phyloP scores from a whole-genome alignment of 495 filamentous ascomycete genomes.

The Aspergillus haitiensis region DNA sequence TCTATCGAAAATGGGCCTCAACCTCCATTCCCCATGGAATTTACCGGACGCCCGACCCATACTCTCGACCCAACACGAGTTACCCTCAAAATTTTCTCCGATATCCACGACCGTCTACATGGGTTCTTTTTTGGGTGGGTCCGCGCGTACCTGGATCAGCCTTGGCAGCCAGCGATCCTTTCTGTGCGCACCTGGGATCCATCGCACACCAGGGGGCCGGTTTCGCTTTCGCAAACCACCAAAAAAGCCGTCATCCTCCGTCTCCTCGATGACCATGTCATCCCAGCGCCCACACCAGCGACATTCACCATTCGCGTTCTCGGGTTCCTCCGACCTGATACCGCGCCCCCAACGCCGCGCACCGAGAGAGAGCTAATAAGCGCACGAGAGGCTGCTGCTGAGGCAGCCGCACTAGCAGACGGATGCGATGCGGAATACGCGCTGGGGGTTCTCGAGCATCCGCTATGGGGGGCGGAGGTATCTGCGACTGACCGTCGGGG shows the following conservation, averaged over 20 bases:
- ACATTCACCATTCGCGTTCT: conserved; percentile 55
- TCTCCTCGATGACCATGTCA: conserved; percentile 40
- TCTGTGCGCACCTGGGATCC: conserved; percentile 43
- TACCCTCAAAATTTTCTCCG: conserved; percentile 44
- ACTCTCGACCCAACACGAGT: conserved; percentile 18
- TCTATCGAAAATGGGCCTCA: conserved; percentile 51
- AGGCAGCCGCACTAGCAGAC: conserved; percentile 44
- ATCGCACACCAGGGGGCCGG: conserved; percentile 29
- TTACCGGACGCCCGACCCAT: conserved; percentile 44
- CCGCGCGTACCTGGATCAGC: conserved; percentile 29
- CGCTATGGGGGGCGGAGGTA: conserved; percentile 52
- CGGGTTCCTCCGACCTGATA: conserved; percentile 46
- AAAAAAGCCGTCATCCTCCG: conserved; percentile 46
- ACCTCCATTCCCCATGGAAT: conserved; percentile 58
- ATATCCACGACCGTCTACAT: conserved; percentile 49
- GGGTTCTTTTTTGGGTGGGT: conserved; percentile 68
- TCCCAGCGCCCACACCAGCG: conserved; percentile 25
- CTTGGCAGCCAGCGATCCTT: conserved; percentile 58
- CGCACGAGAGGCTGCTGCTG: conserved; percentile 33
- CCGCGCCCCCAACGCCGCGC: conserved; percentile 28
- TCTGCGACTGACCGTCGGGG: conserved; percentile 26
- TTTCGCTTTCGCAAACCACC: conserved; percentile 43
- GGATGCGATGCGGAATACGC: conserved; percentile 51
- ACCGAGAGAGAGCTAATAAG: conserved; percentile 31
- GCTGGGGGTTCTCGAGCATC: conserved; percentile 52